A percentile compares a stretch with the other conserved stretches of the same genome.
Conservation (phyloP, 441 rosid species). For the Adansonia gregorii region DNA sequence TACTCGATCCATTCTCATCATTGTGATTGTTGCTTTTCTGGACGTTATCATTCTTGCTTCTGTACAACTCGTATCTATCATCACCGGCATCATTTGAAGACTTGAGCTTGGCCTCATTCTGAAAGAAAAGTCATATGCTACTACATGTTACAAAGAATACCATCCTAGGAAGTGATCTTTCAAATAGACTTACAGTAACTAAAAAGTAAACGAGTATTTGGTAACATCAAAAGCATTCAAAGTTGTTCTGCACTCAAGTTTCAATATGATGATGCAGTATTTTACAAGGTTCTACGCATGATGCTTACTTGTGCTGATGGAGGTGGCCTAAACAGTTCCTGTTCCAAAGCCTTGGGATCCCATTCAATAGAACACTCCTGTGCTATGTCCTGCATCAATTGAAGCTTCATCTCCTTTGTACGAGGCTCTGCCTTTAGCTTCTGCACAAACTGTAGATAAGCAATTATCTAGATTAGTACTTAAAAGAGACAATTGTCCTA, state of each 20-base stretch:
- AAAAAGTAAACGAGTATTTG: neutral
- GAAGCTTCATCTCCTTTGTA: constrained; percentile 69
- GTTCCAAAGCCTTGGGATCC: constrained; percentile 63
- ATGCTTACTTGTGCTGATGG: constrained; percentile 42
- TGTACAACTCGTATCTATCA: constrained; percentile 22
- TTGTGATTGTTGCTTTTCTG: constrained; percentile 27
- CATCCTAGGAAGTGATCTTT: neutral
- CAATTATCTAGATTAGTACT: constrained; percentile 11
- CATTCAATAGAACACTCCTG: constrained; percentile 60
- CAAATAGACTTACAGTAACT: constrained; percentile 24
- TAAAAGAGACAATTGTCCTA: neutral
- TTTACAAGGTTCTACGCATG: neutral
- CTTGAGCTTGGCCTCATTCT: constrained; percentile 30
- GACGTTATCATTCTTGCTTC: constrained; percentile 27
- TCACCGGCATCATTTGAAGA: constrained; percentile 3
- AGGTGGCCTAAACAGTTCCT: constrained; percentile 51
- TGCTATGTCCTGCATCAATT: constrained; percentile 58
- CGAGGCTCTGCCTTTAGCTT: constrained; percentile 44
- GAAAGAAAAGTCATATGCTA: constrained; percentile 18
- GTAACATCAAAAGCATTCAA: neutral
- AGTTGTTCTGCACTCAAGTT: neutral
- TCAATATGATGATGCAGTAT: neutral
- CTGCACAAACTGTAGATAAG: constrained; percentile 52
- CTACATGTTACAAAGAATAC: neutral
- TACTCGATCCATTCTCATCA: constrained; percentile 17